Percentiles rank a stretch among this genome's conserved stretches.
Conservation (phyloP, 1,284 basidiomycete genomes). For the Peniophora sp. region DNA sequence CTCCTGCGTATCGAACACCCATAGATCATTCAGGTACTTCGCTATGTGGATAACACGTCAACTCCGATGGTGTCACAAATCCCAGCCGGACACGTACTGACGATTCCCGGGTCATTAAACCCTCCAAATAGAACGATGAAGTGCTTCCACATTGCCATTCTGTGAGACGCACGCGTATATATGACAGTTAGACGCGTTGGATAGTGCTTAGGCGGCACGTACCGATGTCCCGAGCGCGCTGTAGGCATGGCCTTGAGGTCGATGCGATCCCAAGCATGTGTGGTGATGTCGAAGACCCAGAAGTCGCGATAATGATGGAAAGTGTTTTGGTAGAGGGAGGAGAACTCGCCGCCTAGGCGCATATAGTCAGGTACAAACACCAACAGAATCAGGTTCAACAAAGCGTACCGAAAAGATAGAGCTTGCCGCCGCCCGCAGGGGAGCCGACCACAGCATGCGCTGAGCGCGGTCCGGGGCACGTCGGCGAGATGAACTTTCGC, state of each 20-base stretch:
- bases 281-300: conserved; percentile 71
- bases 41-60: conserved; percentile 34
- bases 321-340: conserved; percentile 77
- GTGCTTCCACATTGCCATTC: conserved; percentile 91
- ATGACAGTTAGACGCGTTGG: neutral
- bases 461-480: conserved; percentile 77
- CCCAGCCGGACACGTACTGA: conserved; percentile 35
- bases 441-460: conserved; percentile 76
- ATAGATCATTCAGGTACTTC: conserved; percentile 81
- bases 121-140: conserved; percentile 83
- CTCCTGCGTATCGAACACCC: conserved; percentile 84
- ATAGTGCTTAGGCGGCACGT: conserved; percentile 11
- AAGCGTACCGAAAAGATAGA: conserved; percentile 72
- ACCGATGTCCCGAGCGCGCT: conserved; percentile 82
- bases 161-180: conserved; percentile 15
- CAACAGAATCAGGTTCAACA: neutral
- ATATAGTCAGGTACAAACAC: neutral
- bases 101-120: conserved; percentile 77
- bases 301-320: conserved; percentile 92
- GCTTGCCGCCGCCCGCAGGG: conserved; percentile 71
- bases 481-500: conserved; percentile 77
- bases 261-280: conserved; percentile 83
- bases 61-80: neutral
- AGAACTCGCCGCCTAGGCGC: conserved; percentile 71
- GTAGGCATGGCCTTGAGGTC: conserved; percentile 79